Percentiles rank a stretch among this genome's conserved stretches.
phyloP scores from a whole-genome alignment of 2,329 filamentous ascomycete genomes.

The Dactylellina haptotyla region DNA sequence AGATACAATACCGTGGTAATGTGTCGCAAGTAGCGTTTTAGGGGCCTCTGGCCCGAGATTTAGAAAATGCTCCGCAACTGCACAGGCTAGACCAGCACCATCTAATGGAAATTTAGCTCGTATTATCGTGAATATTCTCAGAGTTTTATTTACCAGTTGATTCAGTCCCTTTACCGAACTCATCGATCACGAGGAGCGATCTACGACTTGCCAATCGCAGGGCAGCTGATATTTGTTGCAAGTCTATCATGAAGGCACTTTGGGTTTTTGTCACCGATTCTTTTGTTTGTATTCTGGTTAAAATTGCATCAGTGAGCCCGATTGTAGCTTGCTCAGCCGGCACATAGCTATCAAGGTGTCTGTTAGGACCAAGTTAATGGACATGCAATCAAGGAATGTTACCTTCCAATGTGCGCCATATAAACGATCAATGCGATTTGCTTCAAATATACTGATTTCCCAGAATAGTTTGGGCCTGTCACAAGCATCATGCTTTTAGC shows the following conservation, averaged over 20 bases:
- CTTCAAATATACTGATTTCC: slow-evolving; percentile 95
- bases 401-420: slow-evolving; percentile 83
- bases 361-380: background rate
- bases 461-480: slow-evolving; percentile 95
- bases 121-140: background rate
- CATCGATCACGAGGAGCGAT: slow-evolving; percentile 89
- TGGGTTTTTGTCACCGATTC: slow-evolving; percentile 73
- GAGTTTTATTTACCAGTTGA: slow-evolving; percentile 63
- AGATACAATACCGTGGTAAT: slow-evolving; percentile 65
- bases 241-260: slow-evolving; percentile 79
- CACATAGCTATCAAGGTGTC: slow-evolving; percentile 72
- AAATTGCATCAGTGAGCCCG: slow-evolving; percentile 89
- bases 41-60: slow-evolving; percentile 65
- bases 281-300: slow-evolving; percentile 65
- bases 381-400: slow-evolving; percentile 9
- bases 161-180: slow-evolving; percentile 81
- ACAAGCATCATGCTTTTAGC: slow-evolving; percentile 77
- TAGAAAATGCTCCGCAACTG: slow-evolving; percentile 69
- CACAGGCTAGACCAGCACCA: slow-evolving; percentile 72
- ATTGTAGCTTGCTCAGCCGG: slow-evolving; percentile 80
- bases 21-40: slow-evolving; percentile 71
- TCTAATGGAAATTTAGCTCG: slow-evolving; percentile 62
- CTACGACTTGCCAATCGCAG: slow-evolving; percentile 77
- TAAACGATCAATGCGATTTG: slow-evolving; percentile 87
- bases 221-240: slow-evolving; percentile 84